Percentiles rank a stretch among this genome's conserved stretches.
These are phyloP conservation scores for Puccinia horiana DNA, from an alignment of 1,284 basidiomycete genomes.

Conservation along the genomic window DNA sequence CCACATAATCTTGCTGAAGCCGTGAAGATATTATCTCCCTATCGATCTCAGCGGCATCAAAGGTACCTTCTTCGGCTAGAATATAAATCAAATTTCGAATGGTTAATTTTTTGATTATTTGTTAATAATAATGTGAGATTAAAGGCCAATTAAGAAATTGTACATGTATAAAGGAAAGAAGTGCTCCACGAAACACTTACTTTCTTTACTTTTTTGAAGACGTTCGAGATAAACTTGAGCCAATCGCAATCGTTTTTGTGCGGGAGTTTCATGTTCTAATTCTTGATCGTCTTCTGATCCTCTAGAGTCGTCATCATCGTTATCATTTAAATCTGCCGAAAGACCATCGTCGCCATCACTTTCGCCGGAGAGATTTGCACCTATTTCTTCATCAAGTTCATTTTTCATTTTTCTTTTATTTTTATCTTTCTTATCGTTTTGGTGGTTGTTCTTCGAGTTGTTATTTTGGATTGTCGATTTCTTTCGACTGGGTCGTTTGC, in stretches of 20 bases:
- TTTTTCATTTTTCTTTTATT: background rate
- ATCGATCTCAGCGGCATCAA: conserved; percentile 45
- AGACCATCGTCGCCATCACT: conserved; percentile 29
- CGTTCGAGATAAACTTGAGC: conserved; percentile 87
- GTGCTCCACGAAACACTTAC: conserved; percentile 55
- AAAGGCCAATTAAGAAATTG: background rate
- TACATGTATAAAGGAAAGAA: background rate
- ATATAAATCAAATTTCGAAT: background rate
- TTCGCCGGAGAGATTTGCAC: background rate
- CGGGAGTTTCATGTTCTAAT: conserved; percentile 70
- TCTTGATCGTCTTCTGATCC: conserved; percentile 52
- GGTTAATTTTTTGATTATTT: conserved; percentile 3
- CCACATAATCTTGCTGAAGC: conserved; percentile 38
- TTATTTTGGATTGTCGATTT: background rate
- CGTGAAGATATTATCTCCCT: conserved; percentile 44
- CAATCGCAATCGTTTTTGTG: conserved; percentile 84
- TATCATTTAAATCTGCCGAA: conserved; percentile 19
- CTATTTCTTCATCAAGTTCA: conserved; percentile 14
- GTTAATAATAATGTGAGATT: background rate
- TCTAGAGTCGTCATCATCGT: conserved; percentile 51
- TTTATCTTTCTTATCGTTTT: background rate
- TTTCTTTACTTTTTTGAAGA: conserved; percentile 75
- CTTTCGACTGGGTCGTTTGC: conserved; percentile 17
- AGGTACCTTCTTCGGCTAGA: conserved; percentile 35
- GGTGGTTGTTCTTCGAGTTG: conserved; percentile 9